phyloP scores from a whole-genome alignment of 148 eudicot species.

The Persicaria tinctoria region DNA sequence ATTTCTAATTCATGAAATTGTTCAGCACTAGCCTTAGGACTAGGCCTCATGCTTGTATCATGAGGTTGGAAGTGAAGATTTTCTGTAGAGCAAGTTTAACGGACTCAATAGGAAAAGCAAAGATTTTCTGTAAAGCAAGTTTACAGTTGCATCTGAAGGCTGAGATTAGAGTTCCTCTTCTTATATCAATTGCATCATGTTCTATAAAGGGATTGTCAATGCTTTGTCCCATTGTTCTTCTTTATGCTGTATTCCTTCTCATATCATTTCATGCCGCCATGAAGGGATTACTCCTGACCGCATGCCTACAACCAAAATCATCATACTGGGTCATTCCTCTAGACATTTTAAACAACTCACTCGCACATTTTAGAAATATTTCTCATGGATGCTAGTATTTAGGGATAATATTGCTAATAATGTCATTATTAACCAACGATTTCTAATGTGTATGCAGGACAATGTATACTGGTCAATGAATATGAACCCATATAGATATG shows the following conservation, averaged over 20 bases:
- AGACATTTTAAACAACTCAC: neutral
- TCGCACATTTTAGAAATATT: neutral
- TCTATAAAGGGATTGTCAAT: neutral
- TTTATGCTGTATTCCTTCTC: neutral
- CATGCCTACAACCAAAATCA: neutral
- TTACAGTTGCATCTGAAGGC: neutral
- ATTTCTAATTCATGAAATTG: neutral
- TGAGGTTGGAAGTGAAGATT: too few species aligned
- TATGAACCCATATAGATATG: slow-evolving; percentile 47
- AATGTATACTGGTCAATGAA: slow-evolving; percentile 58
- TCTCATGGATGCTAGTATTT: neutral
- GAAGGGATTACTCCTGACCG: too few species aligned
- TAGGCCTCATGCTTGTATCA: neutral
- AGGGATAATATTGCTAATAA: neutral
- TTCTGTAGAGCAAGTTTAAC: neutral
- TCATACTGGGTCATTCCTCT: neutral
- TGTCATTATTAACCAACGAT: slow-evolving; percentile 4
- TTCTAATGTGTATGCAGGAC: slow-evolving; percentile 32
- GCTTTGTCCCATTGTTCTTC: neutral
- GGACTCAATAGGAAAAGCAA: neutral
- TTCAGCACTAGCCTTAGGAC: neutral
- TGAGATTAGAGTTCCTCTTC: neutral
- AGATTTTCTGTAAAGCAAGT: neutral
- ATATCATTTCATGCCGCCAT: too few species aligned
- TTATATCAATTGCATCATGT: neutral